Evolutionary conservation across 2,329 filamentous ascomycete species (phyloP), one percentile per base, ranked within the genome.

Genomic region (Hymenoscyphus repandus): DNA sequence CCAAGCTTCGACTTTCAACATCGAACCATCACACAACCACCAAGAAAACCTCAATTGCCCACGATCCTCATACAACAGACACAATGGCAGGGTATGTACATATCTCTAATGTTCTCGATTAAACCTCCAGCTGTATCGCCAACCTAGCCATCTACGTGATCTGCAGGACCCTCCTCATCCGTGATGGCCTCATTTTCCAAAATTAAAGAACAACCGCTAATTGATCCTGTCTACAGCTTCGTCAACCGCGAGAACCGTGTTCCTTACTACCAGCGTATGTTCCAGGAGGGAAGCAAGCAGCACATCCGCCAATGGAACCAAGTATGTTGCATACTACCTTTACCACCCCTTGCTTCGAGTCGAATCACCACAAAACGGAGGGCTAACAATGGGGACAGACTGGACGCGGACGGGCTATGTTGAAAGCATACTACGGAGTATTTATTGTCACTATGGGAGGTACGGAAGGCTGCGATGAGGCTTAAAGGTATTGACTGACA

Each of bases 191-290:
- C 37, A 47, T 39, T 27, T 40, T 32, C 18, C 34, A 27, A 27
- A 7, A 7, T 27, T 7, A 27, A 7, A 27, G 22, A 47, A 47
- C 2, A 33, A 42, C 15, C 20, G 58, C 61, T 64, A 60, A 65
- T 45, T 22, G 15, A 36, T 15, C 3, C 11, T 22, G 49, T 47
- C n/a, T 37, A 51, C 44, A 70, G 69, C 62, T 65, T 84, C 67
- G 60, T 90, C 74, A 75, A 88, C 79, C 83, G 84, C 70, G 78
- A 80, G 69, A 92, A 92, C 80, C 80, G 78, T 66, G 87, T 91
- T 64, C 85, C 86, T 51, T 65, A 86, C 68, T 78, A 86, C 74
- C 88, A 92, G 78, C 77, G 80, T 66, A 72, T 80, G 62, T 90
- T 88, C 76, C 87, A 90, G 75, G 74, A 78, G 59, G 83, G 88